Conservation (phyloP, 805 yeast species). For the Priceomyces fermenticarens region DNA sequence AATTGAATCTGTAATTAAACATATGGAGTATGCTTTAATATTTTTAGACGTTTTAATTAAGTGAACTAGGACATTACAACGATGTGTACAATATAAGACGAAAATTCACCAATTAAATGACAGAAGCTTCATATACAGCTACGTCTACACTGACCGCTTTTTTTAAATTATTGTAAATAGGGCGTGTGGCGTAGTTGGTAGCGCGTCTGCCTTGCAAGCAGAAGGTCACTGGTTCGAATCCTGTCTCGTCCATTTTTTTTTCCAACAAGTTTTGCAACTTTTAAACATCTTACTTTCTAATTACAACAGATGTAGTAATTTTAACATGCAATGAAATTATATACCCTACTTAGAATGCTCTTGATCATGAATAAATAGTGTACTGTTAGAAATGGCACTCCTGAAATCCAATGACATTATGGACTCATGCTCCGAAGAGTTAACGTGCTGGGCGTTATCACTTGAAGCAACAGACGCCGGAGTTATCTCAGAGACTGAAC, state of each 20-base stretch:
- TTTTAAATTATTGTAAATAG: too few relatives aligned
- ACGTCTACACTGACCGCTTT: too few relatives aligned
- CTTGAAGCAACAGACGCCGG: too few relatives aligned
- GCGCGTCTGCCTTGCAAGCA: slow-evolving; percentile 79
- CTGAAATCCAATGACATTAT: slow-evolving; percentile 4
- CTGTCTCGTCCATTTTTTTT: slow-evolving; percentile 61
- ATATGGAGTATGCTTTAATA: too few relatives aligned
- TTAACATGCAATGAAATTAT: neutral
- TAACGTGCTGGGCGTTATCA: too few relatives aligned
- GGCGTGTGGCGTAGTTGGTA: slow-evolving; percentile 85
- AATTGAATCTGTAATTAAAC: too few relatives aligned
- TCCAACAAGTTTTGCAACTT: neutral
- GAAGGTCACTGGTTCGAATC: slow-evolving; percentile 78
- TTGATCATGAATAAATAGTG: slow-evolving; percentile 4
- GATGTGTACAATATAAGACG: too few relatives aligned
- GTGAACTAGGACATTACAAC: too few relatives aligned
- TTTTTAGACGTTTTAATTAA: too few relatives aligned
- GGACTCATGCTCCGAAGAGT: neutral
- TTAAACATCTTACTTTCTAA: neutral
- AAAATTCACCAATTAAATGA: too few relatives aligned
- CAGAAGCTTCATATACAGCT: too few relatives aligned
- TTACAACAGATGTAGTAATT: neutral
- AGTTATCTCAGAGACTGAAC: too few relatives aligned
- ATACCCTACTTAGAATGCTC: neutral
- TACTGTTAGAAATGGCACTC: slow-evolving; percentile 6